phyloP scores from a whole-genome alignment of 208 protist genomes.

The Crithidia acanthocephali region DNA sequence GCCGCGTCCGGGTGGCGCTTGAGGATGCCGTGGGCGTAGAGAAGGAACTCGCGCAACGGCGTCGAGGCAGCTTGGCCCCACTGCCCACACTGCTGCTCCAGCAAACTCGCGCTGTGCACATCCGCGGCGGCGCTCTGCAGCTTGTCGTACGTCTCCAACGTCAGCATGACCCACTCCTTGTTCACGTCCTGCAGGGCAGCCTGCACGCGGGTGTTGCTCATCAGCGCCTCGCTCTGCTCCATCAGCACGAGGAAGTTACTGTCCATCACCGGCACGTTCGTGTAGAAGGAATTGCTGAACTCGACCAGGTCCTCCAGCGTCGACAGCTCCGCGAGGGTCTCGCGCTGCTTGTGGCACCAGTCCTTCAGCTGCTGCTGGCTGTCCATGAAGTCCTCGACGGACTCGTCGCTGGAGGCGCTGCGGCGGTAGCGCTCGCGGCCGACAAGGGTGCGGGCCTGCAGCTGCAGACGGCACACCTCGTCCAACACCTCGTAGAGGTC shows the following conservation, averaged over 20 bases:
- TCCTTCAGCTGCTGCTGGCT: slow-evolving; percentile 66
- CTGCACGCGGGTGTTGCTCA: slow-evolving; percentile 56
- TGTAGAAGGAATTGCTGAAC: slow-evolving; percentile 74
- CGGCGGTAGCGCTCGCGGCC: slow-evolving; percentile 70
- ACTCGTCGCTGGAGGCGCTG: slow-evolving; percentile 48
- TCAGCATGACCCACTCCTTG: slow-evolving; percentile 69
- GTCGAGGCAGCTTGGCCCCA: slow-evolving; percentile 40
- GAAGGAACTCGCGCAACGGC: slow-evolving; percentile 27
- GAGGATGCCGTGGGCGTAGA: slow-evolving; percentile 29
- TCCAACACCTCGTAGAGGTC: slow-evolving; percentile 65
- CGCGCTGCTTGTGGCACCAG: slow-evolving; percentile 84
- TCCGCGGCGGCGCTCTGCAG: slow-evolving; percentile 43
- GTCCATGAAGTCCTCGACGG: slow-evolving; percentile 65
- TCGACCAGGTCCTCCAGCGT: slow-evolving; percentile 56
- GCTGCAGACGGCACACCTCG: slow-evolving; percentile 70
- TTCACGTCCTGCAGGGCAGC: slow-evolving; percentile 78
- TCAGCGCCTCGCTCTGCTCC: slow-evolving; percentile 71
- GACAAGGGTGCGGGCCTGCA: slow-evolving; percentile 69
- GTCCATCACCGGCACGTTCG: slow-evolving; percentile 85
- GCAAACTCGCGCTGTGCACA: slow-evolving; percentile 37
- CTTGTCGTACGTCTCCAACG: slow-evolving; percentile 67
- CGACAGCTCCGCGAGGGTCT: slow-evolving; percentile 60
- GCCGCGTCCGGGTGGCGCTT: slow-evolving; percentile 3
- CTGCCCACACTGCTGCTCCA: slow-evolving; percentile 54
- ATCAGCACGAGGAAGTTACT: slow-evolving; percentile 87